Base-by-base conservation (phyloP, 2,329 filamentous ascomycete genomes). In the Hypoxylon sp. region DNA sequence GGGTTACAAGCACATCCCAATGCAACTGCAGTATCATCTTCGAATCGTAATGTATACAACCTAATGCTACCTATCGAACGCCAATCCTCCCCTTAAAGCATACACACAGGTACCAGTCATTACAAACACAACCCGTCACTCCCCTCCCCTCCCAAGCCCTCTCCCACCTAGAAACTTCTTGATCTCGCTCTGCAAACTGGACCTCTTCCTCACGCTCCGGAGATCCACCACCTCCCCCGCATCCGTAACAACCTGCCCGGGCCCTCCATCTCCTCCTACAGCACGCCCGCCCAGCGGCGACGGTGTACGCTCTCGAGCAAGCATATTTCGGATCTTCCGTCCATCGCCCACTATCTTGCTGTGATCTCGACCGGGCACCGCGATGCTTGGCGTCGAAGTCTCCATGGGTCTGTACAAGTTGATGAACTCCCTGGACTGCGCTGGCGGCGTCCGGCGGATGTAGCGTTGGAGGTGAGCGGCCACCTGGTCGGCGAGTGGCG, bases 341-440 rank as follows among this genome's bases (percentile, higher is more conserved):
- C 51, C 56, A 29, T 65, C 65, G 10, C 60, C 51, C 8, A 55
- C 60, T 6, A 8, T 37, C 31, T 13, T 57, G 2, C n/a, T 62
- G 19, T 46, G 29, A 29, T 19, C n/a, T 27, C 70, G 69, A 42
- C 67, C 72, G 3, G 67, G 59, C 2, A 72, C 69, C 35, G 62
- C 67, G 32, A 63, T 56, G 53, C 67, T 67, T 11, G 65, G 62
- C 48, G 15, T 55, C 31, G 54, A 27, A 2, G 51, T 31, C 29
- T 47, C 42, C 17, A 44, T 21, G 5, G 69, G 58, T 17, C 59
- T 31, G 61, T 75, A 76, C 7, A 68, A 42, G n/a, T 74, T 67
- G 3, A 76, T 50, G 27, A 72, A 74, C 63, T 77, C 75, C 13
- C 64, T 56, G 4, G 70, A 73, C 64, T 75, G 72, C 17, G 75